Evolutionary conservation across 805 yeast species (phyloP), one percentile per base, ranked within the genome.

Genomic region (Komagataella ulmi): DNA sequence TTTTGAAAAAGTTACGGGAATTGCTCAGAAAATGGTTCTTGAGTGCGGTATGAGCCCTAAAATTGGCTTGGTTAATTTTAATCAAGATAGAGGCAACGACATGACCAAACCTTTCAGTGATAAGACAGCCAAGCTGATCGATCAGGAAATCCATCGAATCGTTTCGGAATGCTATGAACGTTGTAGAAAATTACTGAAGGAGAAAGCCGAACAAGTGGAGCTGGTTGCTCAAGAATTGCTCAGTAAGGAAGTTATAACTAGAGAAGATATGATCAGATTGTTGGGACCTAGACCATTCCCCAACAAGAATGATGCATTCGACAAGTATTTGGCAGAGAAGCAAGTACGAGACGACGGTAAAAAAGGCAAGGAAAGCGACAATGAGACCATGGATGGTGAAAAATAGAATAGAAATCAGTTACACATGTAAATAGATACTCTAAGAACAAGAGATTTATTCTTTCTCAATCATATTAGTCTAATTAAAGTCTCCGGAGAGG

Each of bases 21-120:
- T 93, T 79, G 98, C 98, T 1, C 85, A 83, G 49, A 79, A 85
- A 24, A 93, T 93, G 99, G 96, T 95, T 21, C 78, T 91, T 47
- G 79, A 82, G 55, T 77, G 88, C 61, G 99, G 99, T 51, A 93
- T 93, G 99, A 82, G 91, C 4, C 66, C 75, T 23, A 83, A 84
- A 63, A 75, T 93, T 46, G 99, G 99, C n/a, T 81, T 85, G 63
- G 81, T 89, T 51, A 77, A 80, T 48, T 86, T 81, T 61, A 83
- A 84, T 36, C 77, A 75, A 54, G 81, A 81, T 56, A 73, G 82
- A 58, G 83, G 88, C 50, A 58, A 63, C 58, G 68, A 65, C 55
- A 65, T 65, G 10, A 67, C 65, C 51, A 91, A 90, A 67, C 95
- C 96, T 43, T 95, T 81, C 65, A 85, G 95, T 58, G 97, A 90